A percentile compares a stretch with the other conserved stretches of the same genome.
These are phyloP conservation scores for Mimosa pudica DNA, from an alignment of 306 rosid genomes.

Conservation along the genomic window DNA sequence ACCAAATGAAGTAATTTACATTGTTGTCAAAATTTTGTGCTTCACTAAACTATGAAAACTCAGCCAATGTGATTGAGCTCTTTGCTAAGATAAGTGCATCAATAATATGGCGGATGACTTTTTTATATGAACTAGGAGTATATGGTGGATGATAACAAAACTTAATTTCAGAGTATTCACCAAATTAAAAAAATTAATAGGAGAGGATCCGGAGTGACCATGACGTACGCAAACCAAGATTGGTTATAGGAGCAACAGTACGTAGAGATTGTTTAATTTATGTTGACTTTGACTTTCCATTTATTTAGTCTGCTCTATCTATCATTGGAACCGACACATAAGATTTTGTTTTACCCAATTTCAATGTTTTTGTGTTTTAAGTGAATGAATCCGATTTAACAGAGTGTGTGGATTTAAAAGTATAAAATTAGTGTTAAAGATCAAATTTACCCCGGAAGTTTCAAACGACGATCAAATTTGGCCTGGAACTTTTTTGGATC, in stretches of 20 bases:
- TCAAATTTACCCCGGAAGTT: no score
- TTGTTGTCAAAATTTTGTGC: no score
- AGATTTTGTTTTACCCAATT: neutral
- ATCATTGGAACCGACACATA: neutral
- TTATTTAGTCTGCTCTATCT: neutral
- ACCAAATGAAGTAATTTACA: no score
- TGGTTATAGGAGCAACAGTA: neutral
- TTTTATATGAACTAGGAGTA: no score
- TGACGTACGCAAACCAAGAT: neutral
- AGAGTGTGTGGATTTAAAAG: no score
- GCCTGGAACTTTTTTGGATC: no score
- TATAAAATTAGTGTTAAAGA: no score
- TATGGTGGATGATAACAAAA: neutral
- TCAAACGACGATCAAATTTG: no score
- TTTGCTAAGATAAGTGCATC: no score
- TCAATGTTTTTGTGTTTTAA: neutral
- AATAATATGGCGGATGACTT: neutral
- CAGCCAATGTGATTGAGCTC: no score
- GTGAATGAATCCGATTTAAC: neutral
- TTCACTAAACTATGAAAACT: no score
- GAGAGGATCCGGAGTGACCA: neutral
- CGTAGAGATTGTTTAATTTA: neutral
- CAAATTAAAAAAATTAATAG: neutral
- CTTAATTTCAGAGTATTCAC: no score
- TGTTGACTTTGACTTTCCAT: neutral